phyloP scores from a whole-genome alignment of 768 basidiomycete species.

The Pulveroboletus sp. region DNA sequence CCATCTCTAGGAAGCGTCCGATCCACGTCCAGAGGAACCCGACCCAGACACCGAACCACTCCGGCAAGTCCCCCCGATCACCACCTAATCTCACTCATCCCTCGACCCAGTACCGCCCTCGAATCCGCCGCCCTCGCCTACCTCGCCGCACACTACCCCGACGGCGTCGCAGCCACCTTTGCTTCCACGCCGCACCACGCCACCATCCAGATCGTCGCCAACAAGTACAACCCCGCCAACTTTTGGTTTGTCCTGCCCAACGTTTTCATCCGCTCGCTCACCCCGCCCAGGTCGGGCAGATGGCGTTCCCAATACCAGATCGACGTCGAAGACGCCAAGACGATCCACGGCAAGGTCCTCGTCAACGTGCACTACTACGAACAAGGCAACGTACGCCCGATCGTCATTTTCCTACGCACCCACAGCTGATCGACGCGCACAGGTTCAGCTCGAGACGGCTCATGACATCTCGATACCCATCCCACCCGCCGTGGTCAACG shows the following conservation, averaged over 20 bases:
- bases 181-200: slow-evolving; percentile 49
- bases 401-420: neutral
- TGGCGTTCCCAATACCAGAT: slow-evolving; percentile 89
- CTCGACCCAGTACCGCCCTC: slow-evolving; percentile 54
- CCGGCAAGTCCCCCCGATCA: slow-evolving; percentile 46
- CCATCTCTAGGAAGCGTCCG: slow-evolving; percentile 65
- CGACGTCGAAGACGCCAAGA: slow-evolving; percentile 53
- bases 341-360: slow-evolving; percentile 66
- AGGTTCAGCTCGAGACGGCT: slow-evolving; percentile 88
- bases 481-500: slow-evolving; percentile 53
- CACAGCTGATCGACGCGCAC: neutral
- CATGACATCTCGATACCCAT: slow-evolving; percentile 64
- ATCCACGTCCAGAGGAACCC: slow-evolving; percentile 59
- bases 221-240: slow-evolving; percentile 92
- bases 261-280: no score
- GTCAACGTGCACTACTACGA: slow-evolving; percentile 97
- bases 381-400: slow-evolving; percentile 76
- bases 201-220: slow-evolving; percentile 83
- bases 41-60: slow-evolving; percentile 67
- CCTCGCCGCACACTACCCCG: slow-evolving; percentile 74
- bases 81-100: neutral
- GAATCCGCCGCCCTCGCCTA: slow-evolving; percentile 66
- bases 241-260: slow-evolving; percentile 61
- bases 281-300: slow-evolving; percentile 71
- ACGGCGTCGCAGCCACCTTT: slow-evolving; percentile 75